Evolutionary conservation across 1,139 yeast genomes (phyloP).

Genomic region (Geotrichum histeridarum): DNA sequence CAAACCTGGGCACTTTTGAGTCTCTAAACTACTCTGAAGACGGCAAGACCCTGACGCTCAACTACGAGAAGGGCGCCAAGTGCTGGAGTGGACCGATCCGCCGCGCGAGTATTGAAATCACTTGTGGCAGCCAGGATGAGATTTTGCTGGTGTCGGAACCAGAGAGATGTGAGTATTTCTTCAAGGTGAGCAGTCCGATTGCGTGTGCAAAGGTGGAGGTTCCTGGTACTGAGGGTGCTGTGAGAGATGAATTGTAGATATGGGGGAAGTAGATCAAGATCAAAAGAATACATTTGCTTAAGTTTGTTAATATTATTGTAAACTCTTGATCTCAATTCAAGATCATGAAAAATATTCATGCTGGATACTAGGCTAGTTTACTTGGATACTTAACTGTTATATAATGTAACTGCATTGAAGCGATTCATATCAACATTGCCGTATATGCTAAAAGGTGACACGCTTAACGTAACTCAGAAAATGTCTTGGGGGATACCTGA

Average conservation of each 20-base stretch:
- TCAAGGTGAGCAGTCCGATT: conserved; percentile 62
- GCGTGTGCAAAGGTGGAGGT: conserved; percentile 48
- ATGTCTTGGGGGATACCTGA: too few relatives aligned
- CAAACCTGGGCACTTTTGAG: conserved; percentile 53
- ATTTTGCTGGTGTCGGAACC: conserved; percentile 74
- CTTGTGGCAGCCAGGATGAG: conserved; percentile 59
- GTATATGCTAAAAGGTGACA: too few relatives aligned
- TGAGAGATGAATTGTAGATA: conserved; percentile 13
- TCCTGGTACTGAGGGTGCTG: neutral
- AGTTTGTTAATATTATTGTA: too few relatives aligned
- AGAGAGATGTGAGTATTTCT: conserved; percentile 74
- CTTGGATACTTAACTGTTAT: too few relatives aligned
- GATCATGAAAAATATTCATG: too few relatives aligned
- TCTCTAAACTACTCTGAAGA: conserved; percentile 23
- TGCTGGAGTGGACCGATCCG: conserved; percentile 97
- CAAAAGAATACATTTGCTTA: too few relatives aligned
- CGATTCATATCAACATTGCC: too few relatives aligned
- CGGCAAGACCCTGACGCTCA: conserved; percentile 35
- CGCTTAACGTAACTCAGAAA: too few relatives aligned
- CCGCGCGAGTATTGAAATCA: conserved; percentile 57
- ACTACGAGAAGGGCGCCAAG: conserved; percentile 61
- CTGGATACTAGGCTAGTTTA: too few relatives aligned
- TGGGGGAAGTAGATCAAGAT: too few relatives aligned
- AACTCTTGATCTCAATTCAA: too few relatives aligned
- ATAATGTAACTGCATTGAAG: too few relatives aligned